phyloP scores from a whole-genome alignment of 1,284 basidiomycete species.

The Cryptococcus jaspeensis region DNA sequence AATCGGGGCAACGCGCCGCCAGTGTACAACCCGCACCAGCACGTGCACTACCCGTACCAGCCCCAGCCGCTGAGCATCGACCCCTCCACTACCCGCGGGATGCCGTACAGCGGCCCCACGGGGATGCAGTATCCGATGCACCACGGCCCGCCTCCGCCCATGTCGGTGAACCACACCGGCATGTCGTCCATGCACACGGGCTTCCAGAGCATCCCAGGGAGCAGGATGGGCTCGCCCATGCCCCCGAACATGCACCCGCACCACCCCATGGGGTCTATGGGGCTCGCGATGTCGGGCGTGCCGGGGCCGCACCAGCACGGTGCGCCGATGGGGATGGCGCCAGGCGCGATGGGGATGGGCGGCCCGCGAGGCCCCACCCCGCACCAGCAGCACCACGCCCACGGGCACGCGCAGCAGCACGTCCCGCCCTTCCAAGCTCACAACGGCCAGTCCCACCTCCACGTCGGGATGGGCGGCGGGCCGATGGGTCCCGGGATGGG shows the following conservation, averaged over 20 bases:
- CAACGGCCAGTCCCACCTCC: slow-evolving; percentile 35
- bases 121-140: slow-evolving; percentile 34
- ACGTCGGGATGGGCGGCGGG: slow-evolving; percentile 38
- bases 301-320: too few relatives aligned
- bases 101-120: slow-evolving; percentile 41
- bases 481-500: slow-evolving; percentile 21
- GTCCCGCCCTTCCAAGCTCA: slow-evolving; percentile 7
- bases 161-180: slow-evolving; percentile 38
- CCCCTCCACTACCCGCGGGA: slow-evolving; percentile 35
- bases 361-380: too few relatives aligned
- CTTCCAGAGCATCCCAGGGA: slow-evolving; percentile 16
- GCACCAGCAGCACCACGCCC: not conserved
- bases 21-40: slow-evolving; percentile 47
- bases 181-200: slow-evolving; percentile 29
- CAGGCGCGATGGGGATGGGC: not conserved
- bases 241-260: slow-evolving; percentile 13
- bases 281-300: too few relatives aligned
- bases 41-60: slow-evolving; percentile 46
- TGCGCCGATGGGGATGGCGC: slow-evolving; percentile 9
- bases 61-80: slow-evolving; percentile 44
- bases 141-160: slow-evolving; percentile 25
- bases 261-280: too few relatives aligned
- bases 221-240: slow-evolving; percentile 24
- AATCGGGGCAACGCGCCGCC: slow-evolving; percentile 26
- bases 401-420: not conserved